phyloP scores from a whole-genome alignment of 257 asterid species.

The Asclepias syriaca region DNA sequence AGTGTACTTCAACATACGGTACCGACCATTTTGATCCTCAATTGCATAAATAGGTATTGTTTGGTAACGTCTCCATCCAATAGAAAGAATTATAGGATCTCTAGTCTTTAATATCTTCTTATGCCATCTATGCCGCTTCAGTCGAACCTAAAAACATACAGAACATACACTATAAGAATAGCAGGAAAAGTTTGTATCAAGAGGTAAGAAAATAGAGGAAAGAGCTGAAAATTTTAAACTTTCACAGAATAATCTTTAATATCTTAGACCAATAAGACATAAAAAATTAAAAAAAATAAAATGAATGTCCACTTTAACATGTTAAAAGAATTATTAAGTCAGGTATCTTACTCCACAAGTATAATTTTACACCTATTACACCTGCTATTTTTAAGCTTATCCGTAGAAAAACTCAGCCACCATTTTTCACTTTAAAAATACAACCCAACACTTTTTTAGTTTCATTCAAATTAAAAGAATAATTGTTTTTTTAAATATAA shows the following conservation, averaged over 20 bases:
- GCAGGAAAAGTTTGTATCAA: background rate
- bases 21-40: slow-evolving; percentile 89
- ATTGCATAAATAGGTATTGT: slow-evolving; percentile 84
- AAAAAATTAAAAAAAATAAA: too few species aligned
- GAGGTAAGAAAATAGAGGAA: background rate
- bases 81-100: slow-evolving; percentile 92
- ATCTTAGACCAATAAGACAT: background rate
- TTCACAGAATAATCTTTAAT: background rate
- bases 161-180: background rate
- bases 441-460: too few species aligned
- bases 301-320: background rate
- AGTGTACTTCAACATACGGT: slow-evolving; percentile 95
- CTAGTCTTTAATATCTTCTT: slow-evolving; percentile 90
- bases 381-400: too few species aligned
- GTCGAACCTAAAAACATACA: slow-evolving; percentile 52
- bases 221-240: background rate
- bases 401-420: too few species aligned
- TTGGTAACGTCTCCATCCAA: slow-evolving; percentile 99
- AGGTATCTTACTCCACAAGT: background rate
- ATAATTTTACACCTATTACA: too few species aligned
- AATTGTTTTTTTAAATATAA: too few species aligned
- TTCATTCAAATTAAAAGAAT: too few species aligned
- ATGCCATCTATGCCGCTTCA: slow-evolving; percentile 98
- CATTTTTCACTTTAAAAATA: too few species aligned
- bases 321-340: too few species aligned